Evolutionary conservation across 2,329 filamentous ascomycete species (phyloP), one percentile per base, ranked within the genome.

Genomic region (Herpomyces periplanetae): DNA sequence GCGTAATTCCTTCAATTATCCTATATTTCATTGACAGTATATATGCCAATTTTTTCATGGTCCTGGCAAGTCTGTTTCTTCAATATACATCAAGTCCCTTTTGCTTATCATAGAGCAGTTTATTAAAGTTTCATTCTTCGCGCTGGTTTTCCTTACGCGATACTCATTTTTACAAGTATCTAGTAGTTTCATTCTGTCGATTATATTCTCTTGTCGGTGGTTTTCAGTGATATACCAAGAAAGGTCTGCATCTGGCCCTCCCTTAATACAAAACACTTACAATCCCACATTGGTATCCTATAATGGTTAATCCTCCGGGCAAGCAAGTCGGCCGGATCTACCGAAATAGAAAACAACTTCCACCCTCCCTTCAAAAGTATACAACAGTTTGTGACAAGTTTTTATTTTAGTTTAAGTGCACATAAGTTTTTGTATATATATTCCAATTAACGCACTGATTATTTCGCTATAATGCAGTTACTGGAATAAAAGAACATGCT

Each of bases 321-420:
- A 60, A 53, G 1, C 47, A 51, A 23, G 41, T 55, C 13, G 65
- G 62, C 28, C 54, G 65, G 29, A 69, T 87, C 38, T 91, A 85
- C 41, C 42, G 52, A 15, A 37, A 47, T 12, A 40, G 53, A 5
- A 41, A 50, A 12, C 52, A 87, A 25, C 65, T 88, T 5, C 69
- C 71, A 0, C 57, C 50, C 44, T 57, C 84, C 29, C 55, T 87
- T 21, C 61, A 66, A 36, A 88, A 87, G 68, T 80, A 37, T 32
- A 43, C 30, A 5, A 15, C 3, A 6, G 8, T 4, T n/a, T 11
- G 15, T n/a, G 9, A 6, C 9, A 9, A 2, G 5, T n/a, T 15
- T 12, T 13, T 10, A 4, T 13, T 11, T 19, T 6, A 20, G 13
- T 14, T 13, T 10, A 10, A 5, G 5, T n/a, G 8, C n/a, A 8